Percentiles rank a stretch among this genome's conserved stretches.
These are phyloP conservation scores for Heteromeles arbutifolia DNA, from an alignment of 306 rosid genomes.

Conservation along the genomic window DNA sequence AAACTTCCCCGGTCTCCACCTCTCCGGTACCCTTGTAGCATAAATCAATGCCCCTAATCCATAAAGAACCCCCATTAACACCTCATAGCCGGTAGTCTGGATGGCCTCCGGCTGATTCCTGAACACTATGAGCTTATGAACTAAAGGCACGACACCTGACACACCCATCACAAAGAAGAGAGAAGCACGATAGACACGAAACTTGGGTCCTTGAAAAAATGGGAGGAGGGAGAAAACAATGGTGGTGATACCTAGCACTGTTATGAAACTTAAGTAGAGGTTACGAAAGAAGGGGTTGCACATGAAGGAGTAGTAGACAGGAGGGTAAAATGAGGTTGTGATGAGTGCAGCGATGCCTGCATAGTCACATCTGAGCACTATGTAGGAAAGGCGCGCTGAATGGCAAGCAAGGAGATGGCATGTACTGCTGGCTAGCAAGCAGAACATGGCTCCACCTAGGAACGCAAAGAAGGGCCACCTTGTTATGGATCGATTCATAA, in stretches of 20 bases:
- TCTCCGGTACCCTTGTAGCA: conserved; percentile 47
- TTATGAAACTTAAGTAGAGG: conserved; percentile 51
- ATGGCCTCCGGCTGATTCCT: conserved; percentile 35
- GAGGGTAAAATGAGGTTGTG: conserved; percentile 56
- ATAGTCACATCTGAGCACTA: conserved; percentile 50
- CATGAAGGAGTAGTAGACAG: conserved; percentile 59
- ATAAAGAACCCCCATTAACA: conserved; percentile 50
- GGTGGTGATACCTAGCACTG: conserved; percentile 37
- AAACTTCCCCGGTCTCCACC: conserved; percentile 63
- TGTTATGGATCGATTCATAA: conserved; percentile 30
- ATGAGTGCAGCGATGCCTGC: conserved; percentile 56
- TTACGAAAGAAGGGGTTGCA: conserved; percentile 49
- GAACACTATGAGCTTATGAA: conserved; percentile 42
- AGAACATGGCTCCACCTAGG: conserved; percentile 63
- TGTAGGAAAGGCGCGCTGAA: conserved; percentile 47
- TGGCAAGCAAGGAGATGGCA: conserved; percentile 61
- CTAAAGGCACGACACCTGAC: conserved; percentile 43
- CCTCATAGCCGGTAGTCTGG: conserved; percentile 47
- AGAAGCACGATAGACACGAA: conserved; percentile 37
- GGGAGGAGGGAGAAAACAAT: conserved; percentile 44
- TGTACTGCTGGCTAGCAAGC: conserved; percentile 56
- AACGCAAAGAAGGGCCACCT: conserved; percentile 56
- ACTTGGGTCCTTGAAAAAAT: conserved; percentile 32
- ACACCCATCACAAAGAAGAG: conserved; percentile 56
- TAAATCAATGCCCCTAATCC: conserved; percentile 58